A percentile compares a stretch with the other conserved stretches of the same genome.
These are phyloP conservation scores for Mesotaenium endlicherianum DNA, from an alignment of 139 green algal species.

Conservation along the genomic window DNA sequence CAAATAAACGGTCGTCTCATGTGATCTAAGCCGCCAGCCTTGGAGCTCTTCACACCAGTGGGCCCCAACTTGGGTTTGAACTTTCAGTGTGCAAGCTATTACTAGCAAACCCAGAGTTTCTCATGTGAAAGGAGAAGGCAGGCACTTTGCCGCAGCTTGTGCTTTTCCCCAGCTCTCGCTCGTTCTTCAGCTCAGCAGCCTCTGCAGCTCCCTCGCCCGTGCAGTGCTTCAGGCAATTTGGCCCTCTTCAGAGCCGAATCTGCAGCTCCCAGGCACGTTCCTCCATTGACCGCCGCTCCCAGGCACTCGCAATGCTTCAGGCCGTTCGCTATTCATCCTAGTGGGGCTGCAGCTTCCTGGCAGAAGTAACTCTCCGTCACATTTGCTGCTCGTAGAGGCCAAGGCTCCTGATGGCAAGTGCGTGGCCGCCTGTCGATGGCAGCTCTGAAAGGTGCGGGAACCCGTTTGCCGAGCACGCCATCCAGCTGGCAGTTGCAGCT, in stretches of 20 bases:
- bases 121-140: too few relatives aligned
- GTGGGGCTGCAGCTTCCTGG: not conserved
- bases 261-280: not conserved
- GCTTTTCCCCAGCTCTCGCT: too few relatives aligned
- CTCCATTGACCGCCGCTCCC: not conserved
- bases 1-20: not conserved
- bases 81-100: not conserved
- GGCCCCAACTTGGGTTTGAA: not conserved
- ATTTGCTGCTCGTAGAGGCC: not conserved
- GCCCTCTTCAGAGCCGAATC: too few relatives aligned
- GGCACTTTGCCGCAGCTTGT: too few relatives aligned
- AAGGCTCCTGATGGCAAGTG: not conserved
- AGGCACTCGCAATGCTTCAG: not conserved
- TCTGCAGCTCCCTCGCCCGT: too few relatives aligned
- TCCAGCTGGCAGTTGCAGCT: constrained; percentile 29
- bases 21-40: not conserved
- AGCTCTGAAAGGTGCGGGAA: constrained; percentile 4
- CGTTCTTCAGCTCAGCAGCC: too few relatives aligned
- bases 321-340: not conserved
- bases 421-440: not conserved
- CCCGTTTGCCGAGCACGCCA: constrained; percentile 26
- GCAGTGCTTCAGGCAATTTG: too few relatives aligned
- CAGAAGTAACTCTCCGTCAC: not conserved
- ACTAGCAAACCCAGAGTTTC: not conserved
- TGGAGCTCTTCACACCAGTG: not conserved